Conservation (phyloP, 2,329 filamentous ascomycete genomes). For the Capronia epimyces region DNA sequence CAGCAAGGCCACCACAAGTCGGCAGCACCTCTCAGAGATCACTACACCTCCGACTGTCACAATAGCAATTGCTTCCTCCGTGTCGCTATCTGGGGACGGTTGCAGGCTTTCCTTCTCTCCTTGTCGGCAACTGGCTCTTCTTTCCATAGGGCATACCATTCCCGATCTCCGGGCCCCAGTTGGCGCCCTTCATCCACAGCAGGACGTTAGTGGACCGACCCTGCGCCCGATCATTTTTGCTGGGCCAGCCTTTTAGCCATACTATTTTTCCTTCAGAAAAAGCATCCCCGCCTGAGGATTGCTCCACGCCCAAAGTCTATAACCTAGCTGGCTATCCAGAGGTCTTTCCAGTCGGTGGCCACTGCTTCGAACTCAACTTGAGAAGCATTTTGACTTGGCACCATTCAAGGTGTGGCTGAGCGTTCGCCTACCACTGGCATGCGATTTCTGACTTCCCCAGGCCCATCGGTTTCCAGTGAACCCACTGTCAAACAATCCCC, state of each 20-base stretch:
- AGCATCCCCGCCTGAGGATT: not conserved
- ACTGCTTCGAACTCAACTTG: constrained; percentile 2
- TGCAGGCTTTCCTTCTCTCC: not conserved
- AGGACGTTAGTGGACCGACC: not conserved
- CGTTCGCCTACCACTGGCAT: not conserved
- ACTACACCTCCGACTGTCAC: not conserved
- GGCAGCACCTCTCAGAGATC: not conserved
- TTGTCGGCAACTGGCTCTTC: not conserved
- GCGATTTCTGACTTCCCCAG: not conserved
- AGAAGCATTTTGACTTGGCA: constrained; percentile 7
- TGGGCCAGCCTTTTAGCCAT: not conserved
- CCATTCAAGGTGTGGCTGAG: constrained; percentile 6
- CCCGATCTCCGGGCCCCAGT: not conserved
- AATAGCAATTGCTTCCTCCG: not conserved
- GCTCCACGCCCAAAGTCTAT: constrained; percentile 2
- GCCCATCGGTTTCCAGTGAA: not conserved
- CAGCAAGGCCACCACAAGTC: not conserved
- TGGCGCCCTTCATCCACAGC: not conserved
- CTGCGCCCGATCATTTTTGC: not conserved
- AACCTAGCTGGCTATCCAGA: not conserved
- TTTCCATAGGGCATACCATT: not conserved
- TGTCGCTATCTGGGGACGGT: no score
- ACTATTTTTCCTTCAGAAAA: not conserved
- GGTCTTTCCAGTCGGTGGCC: not conserved
- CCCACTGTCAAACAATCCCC: not conserved